A percentile compares a stretch with the other conserved stretches of the same genome.
These are phyloP conservation scores for Brassica rapa DNA, from an alignment of 345 rosid genomes.

Conservation along the genomic window DNA sequence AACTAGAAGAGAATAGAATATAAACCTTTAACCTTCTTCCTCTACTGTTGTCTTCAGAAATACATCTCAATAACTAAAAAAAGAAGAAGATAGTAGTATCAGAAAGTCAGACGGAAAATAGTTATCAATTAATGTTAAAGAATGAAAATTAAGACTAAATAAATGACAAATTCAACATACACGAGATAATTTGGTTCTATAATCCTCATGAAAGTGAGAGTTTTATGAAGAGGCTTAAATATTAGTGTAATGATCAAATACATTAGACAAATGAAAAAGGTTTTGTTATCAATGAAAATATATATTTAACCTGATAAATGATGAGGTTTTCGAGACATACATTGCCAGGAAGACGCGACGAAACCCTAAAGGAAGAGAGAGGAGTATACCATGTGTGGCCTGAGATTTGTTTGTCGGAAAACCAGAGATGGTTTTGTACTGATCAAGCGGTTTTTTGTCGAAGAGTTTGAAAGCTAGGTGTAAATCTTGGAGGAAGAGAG, in stretches of 20 bases:
- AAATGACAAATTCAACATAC: conserved; percentile 20
- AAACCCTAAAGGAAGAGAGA: conserved; percentile 10
- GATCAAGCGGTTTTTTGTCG: conserved; percentile 7
- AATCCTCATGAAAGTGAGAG: conserved; percentile 26
- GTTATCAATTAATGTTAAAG: not conserved
- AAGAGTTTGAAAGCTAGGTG: conserved; percentile 42
- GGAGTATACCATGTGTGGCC: not conserved
- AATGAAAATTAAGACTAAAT: not conserved
- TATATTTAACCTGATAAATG: not conserved
- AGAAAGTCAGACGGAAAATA: conserved; percentile 1
- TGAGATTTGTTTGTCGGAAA: conserved; percentile 28
- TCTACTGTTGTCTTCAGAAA: conserved; percentile 12
- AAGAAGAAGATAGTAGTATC: not conserved
- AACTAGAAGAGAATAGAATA: conserved; percentile 29
- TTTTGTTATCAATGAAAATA: not conserved
- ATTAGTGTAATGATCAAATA: conserved; percentile 1
- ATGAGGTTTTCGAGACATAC: conserved; percentile 18
- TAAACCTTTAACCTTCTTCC: conserved; percentile 27
- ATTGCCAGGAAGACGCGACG: not conserved
- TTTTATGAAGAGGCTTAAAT: conserved; percentile 4
- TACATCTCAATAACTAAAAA: not conserved
- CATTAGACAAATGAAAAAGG: not conserved
- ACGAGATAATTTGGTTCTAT: not conserved
- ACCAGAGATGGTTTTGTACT: conserved; percentile 4
- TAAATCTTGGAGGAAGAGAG: conserved; percentile 18